Conservation (phyloP, 2,329 filamentous ascomycete species). For the Pestalotiopsis sp. region DNA sequence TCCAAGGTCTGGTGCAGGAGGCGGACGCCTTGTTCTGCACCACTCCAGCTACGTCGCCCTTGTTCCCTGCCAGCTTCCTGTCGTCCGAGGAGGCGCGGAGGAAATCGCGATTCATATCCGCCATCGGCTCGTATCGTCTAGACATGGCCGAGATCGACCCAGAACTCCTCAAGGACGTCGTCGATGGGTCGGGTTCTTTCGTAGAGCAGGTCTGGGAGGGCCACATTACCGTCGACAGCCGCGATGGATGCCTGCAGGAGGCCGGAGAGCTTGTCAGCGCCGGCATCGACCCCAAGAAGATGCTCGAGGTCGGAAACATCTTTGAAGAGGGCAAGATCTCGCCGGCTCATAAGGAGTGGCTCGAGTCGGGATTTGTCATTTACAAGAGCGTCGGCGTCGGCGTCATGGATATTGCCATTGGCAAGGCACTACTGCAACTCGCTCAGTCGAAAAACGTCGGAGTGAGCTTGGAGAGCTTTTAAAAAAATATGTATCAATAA, state of each 20-base stretch:
- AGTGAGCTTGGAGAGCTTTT: background rate
- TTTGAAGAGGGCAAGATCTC: background rate
- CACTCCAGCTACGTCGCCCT: background rate
- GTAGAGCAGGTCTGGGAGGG: background rate
- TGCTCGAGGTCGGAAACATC: background rate
- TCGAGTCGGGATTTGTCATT: background rate
- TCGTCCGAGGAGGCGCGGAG: background rate
- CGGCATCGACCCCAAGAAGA: background rate
- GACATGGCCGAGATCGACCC: constrained; percentile 4
- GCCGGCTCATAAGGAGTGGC: background rate
- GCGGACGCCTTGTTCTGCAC: background rate
- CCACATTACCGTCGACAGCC: background rate
- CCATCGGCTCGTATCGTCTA: background rate
- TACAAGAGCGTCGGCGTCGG: constrained; percentile 2
- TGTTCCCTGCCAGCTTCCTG: background rate
- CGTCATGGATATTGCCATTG: constrained; percentile 1
- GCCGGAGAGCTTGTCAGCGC: background rate
- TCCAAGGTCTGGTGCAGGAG: background rate
- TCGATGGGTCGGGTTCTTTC: background rate
- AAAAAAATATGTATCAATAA: background rate
- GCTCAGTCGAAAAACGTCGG: background rate
- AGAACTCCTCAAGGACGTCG: background rate
- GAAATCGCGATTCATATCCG: background rate
- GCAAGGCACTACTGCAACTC: background rate
- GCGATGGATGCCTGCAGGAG: background rate